Evolutionary conservation across 1,139 yeast species (phyloP), one percentile per base, ranked within the genome.

Genomic region (Sugiyamaella novakii): DNA sequence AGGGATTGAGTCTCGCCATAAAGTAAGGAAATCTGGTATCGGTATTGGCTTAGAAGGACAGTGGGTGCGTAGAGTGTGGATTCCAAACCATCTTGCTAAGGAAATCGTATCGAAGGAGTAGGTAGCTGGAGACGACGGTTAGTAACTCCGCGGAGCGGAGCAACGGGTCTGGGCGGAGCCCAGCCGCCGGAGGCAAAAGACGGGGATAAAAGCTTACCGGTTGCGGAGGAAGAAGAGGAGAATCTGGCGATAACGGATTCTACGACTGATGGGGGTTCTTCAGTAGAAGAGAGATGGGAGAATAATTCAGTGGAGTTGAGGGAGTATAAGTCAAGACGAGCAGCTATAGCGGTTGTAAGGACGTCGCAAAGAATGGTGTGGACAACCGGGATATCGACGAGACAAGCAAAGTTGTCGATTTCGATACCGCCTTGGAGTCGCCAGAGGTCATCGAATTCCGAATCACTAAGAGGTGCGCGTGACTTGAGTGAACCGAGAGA

Each of bases 61-160:
- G 56, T 61, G 68, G 52, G 59, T 67, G 55, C 62, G 69, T 44
- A 87, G 69, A 0, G 82, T 72, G 48, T 75, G 72, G 2, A 78
- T 64, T 1, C 91, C 94, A 60, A 76, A 79, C 84, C 87, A 84
- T 45, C 63, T 62, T 0, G 83, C 74, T 2, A 83, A 71, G 33
- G 62, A 66, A 2, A 57, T 57, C 52, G 71, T 68, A 53, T 79
- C 70, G 25, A 82, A 55, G 33, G 57, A 55, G 62, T 69, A 75
- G 5, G 19, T 7, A 2, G 34, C 46, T 27, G 5, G 21, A 6
- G 21, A 11, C 17, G 22, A 19, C 19, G 7, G 36, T 40, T 40
- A 40, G 36, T 27, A 18, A n/a, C n/a, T n/a, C n/a, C n/a, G 25
- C 25, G 8, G 25, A 5, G 25, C 5, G 25, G 33, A 29, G 14